phyloP scores from a whole-genome alignment of 1,284 basidiomycete species.

The Ceratobasidium sp. region DNA sequence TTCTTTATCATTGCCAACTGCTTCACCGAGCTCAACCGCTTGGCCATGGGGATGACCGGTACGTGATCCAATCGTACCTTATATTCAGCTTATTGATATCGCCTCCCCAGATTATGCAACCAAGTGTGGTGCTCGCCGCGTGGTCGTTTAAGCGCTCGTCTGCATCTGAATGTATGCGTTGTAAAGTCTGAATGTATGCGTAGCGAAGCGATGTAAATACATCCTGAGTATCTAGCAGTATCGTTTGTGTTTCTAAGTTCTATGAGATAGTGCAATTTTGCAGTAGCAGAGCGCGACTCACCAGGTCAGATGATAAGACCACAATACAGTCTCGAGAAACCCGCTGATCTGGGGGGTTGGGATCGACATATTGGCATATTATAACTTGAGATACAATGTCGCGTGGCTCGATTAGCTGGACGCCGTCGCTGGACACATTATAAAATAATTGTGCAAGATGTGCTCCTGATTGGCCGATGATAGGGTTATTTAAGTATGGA shows the following conservation, averaged over 20 bases:
- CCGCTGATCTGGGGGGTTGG: not conserved
- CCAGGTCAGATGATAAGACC: constrained; percentile 6
- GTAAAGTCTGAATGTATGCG: too few relatives aligned
- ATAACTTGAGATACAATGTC: not conserved
- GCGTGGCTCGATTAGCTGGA: not conserved
- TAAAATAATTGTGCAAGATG: not conserved
- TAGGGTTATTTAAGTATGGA: constrained; percentile 6
- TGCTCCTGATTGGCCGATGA: constrained; percentile 1
- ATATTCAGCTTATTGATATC: too few relatives aligned
- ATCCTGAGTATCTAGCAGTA: not conserved
- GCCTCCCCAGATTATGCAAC: too few relatives aligned
- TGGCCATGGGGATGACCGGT: not conserved
- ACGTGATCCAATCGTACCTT: too few relatives aligned
- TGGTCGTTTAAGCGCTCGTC: too few relatives aligned
- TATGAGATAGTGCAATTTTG: not conserved
- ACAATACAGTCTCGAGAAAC: not conserved
- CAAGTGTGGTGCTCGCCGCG: too few relatives aligned
- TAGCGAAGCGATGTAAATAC: too few relatives aligned
- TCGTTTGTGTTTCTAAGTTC: constrained; percentile 8
- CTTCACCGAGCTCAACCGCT: not conserved
- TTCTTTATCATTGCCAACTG: constrained; percentile 1
- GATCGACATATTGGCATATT: not conserved
- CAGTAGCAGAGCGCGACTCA: not conserved
- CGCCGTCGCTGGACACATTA: not conserved
- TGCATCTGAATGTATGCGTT: too few relatives aligned